A percentile compares a stretch with the other conserved stretches of the same genome.
These are phyloP conservation scores for Quercus lobata DNA, from an alignment of 331 rosid species.

Conservation along the genomic window DNA sequence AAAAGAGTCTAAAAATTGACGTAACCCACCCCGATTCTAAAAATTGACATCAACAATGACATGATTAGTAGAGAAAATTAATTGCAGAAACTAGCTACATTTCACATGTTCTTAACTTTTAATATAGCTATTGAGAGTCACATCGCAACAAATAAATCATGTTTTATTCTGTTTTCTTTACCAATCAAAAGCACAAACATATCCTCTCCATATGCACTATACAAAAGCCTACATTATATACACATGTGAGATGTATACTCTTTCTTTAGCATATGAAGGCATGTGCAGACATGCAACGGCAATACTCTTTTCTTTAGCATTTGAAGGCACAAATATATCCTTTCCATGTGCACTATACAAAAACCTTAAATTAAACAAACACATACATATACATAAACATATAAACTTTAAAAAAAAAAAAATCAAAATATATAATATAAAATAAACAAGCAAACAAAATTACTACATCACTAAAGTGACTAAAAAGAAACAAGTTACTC, in stretches of 20 bases:
- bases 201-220: background rate
- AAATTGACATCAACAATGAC: conserved; percentile 25
- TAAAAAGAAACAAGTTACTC: background rate
- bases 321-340: background rate
- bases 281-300: too few relatives aligned
- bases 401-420: background rate
- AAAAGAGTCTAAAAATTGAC: too few relatives aligned
- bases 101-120: background rate
- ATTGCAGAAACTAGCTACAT: background rate
- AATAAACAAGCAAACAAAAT: background rate
- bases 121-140: background rate
- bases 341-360: background rate
- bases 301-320: too few relatives aligned
- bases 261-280: too few relatives aligned
- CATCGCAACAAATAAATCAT: background rate
- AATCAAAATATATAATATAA: background rate
- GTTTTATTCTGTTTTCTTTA: background rate
- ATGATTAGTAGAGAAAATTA: conserved; percentile 17
- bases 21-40: conserved; percentile 85
- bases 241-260: too few relatives aligned
- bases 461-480: background rate
- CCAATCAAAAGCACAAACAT: background rate
- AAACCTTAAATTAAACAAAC: background rate
- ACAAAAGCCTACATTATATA: too few relatives aligned
- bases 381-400: background rate